Percentiles rank a stretch among this genome's conserved stretches.
These are phyloP conservation scores for Monilinia polystroma DNA, from an alignment of 2,329 filamentous ascomycete species.

Conservation along the genomic window DNA sequence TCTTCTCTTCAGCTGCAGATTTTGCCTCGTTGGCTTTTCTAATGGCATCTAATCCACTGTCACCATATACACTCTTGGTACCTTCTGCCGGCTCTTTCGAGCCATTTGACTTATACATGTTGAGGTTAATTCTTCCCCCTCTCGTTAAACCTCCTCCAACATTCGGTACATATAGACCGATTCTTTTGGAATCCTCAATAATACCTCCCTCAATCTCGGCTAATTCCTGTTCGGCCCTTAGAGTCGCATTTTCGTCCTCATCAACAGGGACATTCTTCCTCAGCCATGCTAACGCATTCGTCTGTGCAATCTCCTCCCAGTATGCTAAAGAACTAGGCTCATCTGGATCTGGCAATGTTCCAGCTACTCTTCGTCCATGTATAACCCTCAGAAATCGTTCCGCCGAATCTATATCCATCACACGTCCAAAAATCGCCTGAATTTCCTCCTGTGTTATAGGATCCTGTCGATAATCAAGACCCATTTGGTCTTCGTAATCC, in stretches of 20 bases:
- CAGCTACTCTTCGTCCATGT: conserved; percentile 63
- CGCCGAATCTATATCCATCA: conserved; percentile 46
- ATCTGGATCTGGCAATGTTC: conserved; percentile 60
- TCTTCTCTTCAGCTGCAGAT: conserved; percentile 48
- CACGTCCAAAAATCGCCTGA: conserved; percentile 50
- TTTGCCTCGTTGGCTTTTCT: conserved; percentile 51
- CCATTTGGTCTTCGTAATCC: conserved; percentile 55
- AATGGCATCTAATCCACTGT: conserved; percentile 56
- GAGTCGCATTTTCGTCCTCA: conserved; percentile 59
- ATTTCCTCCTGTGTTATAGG: conserved; percentile 53
- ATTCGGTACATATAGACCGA: conserved; percentile 38
- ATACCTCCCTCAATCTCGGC: conserved; percentile 49
- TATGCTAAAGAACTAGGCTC: conserved; percentile 37
- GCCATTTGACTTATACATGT: conserved; percentile 6
- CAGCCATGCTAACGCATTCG: conserved; percentile 54
- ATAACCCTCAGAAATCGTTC: conserved; percentile 58
- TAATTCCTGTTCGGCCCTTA: conserved; percentile 63
- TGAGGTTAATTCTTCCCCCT: conserved; percentile 12
- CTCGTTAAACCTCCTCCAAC: conserved; percentile 19
- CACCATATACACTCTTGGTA: conserved; percentile 55
- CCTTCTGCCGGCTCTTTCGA: neutral
- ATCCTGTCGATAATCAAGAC: conserved; percentile 52
- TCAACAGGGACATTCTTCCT: conserved; percentile 56
- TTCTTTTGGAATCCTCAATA: conserved; percentile 35
- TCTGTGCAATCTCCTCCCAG: conserved; percentile 42